Evolutionary conservation across 2,329 filamentous ascomycete species (phyloP).

Genomic region (Thermothelomyces thermophilus): DNA sequence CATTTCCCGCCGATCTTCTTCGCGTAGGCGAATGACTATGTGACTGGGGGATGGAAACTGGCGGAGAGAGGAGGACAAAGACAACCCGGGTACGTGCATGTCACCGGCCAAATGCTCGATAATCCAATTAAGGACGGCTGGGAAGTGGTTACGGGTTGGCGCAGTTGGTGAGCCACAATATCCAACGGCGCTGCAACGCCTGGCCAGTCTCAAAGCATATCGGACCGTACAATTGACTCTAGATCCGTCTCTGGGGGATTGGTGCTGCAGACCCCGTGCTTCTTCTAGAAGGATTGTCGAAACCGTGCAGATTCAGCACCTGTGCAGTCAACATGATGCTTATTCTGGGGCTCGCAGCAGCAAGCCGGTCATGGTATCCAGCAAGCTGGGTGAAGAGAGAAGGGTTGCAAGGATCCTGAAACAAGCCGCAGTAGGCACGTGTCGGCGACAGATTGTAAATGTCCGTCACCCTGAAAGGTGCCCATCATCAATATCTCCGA

Average conservation of each 20-base stretch:
- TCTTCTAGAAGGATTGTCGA: constrained; percentile 25
- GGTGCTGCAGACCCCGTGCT: constrained; percentile 17
- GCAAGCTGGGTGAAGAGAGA: background rate
- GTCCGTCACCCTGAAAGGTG: background rate
- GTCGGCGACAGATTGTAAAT: constrained; percentile 3
- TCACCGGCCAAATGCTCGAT: constrained; percentile 12
- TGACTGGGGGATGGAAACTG: constrained; percentile 9
- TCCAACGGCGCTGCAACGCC: constrained; percentile 16
- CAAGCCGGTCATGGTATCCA: background rate
- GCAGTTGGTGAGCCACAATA: constrained; percentile 10
- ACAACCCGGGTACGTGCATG: constrained; percentile 22
- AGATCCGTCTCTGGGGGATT: constrained; percentile 5
- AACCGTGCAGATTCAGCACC: constrained; percentile 18
- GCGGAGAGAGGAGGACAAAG: constrained; percentile 18
- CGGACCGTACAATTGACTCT: constrained; percentile 17
- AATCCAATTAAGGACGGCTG: constrained; percentile 18
- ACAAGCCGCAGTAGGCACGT: constrained; percentile 6
- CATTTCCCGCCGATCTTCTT: constrained; percentile 6
- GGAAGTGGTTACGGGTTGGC: constrained; percentile 4
- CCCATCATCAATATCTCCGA: background rate
- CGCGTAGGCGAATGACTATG: background rate
- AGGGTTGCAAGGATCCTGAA: background rate
- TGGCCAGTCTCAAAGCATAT: constrained; percentile 9
- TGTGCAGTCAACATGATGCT: constrained; percentile 9
- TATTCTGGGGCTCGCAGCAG: constrained; percentile 12